A percentile compares a stretch with the other conserved stretches of the same genome.
Conservation (phyloP, 2,329 filamentous ascomycete species). For the Curvularia sp. region DNA sequence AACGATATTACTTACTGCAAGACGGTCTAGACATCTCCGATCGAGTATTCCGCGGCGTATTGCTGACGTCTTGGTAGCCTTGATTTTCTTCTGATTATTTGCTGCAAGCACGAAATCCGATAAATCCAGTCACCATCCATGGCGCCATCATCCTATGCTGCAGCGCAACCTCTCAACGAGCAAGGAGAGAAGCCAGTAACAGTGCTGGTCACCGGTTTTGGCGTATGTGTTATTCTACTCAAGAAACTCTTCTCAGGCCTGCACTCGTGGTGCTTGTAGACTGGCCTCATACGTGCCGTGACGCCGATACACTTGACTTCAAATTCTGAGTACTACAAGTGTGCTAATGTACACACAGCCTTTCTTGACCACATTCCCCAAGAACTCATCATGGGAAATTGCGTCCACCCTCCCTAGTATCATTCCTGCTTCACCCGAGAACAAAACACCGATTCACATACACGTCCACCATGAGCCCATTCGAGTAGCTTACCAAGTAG, state of each 20-base stretch:
- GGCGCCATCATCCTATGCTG: constrained; percentile 31
- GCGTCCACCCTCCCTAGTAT: constrained; percentile 47
- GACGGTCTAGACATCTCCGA: not conserved
- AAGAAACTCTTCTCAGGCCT: not conserved
- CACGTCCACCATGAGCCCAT: constrained; percentile 44
- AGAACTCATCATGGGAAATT: constrained; percentile 51
- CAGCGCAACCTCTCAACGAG: constrained; percentile 40
- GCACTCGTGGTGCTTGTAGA: not conserved
- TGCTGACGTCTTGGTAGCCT: constrained; percentile 11
- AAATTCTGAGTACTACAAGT: not conserved
- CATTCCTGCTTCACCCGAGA: constrained; percentile 34
- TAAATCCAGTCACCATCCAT: constrained; percentile 19
- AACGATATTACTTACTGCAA: not conserved
- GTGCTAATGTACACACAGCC: constrained; percentile 33
- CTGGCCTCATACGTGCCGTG: not conserved
- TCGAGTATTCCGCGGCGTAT: not conserved
- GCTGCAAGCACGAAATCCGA: not conserved
- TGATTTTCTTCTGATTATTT: not conserved
- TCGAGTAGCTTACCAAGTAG: constrained; percentile 46
- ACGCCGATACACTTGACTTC: not conserved
- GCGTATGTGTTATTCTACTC: constrained; percentile 30
- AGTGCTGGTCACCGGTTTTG: constrained; percentile 49
- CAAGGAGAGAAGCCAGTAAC: constrained; percentile 44
- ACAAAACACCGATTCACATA: constrained; percentile 46
- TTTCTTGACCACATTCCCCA: constrained; percentile 42